Base-by-base conservation (phyloP, 164 flowering plant genomes). In the Liriodendron chinense region DNA sequence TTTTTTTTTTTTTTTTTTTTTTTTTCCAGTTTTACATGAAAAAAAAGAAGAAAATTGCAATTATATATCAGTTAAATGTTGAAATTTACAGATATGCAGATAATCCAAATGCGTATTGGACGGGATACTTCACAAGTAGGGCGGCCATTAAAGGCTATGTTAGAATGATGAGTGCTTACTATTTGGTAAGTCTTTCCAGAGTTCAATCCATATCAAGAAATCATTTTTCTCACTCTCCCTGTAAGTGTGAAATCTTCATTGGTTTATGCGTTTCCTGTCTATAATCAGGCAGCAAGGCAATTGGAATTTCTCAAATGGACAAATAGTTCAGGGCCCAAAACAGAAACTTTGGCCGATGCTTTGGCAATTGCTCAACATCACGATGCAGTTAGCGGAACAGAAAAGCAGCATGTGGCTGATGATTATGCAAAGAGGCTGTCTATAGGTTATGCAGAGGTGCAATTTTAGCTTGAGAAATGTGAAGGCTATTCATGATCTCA, bases 351-450 rank as follows among this genome's bases (percentile, higher is more conserved):
- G 71, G 99, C 88, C 4, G 94, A 96, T 87, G 98, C 99, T 75
- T 85, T 96, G 78, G 99, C 95, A 62, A 86, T 96, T 77, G 95
- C 92, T 76, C 99, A 96, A 81, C 99, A 96, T 84, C 99, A 96
- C 79, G 99, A 96, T 91, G 99, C 92, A 70, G 98, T 96, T 69
- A 85, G 85, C 82, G 98, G 99, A 64, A 96, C 99, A n/a, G 86
- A 80, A 75, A 87, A 90, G 87, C 99, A 96, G 74, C 98, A 96
- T 83, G 98, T 94, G 73, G 94, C 99, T 24, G 74, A 91, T 87
- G 98, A 96, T 84, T 96, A 96, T 85, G 89, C 95, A 34, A 94
- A 90, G 80, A 83, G 98, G 49, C 84, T 96, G 65, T 82, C 92
- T 22, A 90, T 90, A 13, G 99, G 99, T 21, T 89, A 90, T 71